Evolutionary conservation across 2,329 filamentous ascomycete genomes (phyloP).

Genomic region (Myriangium duriaei): DNA sequence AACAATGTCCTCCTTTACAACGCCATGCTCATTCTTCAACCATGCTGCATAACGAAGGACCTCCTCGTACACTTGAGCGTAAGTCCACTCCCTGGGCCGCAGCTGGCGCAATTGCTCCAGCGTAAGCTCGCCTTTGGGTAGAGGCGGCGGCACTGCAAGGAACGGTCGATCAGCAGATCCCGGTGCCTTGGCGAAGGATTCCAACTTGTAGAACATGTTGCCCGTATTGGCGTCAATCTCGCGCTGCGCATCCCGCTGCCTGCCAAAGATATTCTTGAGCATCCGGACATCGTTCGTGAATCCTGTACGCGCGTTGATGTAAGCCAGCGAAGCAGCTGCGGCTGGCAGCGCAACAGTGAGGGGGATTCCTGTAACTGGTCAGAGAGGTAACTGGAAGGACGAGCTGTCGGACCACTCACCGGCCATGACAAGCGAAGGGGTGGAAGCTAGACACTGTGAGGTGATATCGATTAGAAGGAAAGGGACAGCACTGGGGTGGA

Average conservation of each 20-base stretch:
- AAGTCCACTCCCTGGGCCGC: conserved; percentile 47
- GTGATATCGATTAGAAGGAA: too few relatives aligned
- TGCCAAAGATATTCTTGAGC: conserved; percentile 4
- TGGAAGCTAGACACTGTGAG: too few relatives aligned
- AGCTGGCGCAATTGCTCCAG: conserved; percentile 15
- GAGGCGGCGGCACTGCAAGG: conserved; percentile 20
- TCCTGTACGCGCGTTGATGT: conserved; percentile 50
- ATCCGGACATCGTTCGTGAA: conserved; percentile 8
- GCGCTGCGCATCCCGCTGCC: neutral
- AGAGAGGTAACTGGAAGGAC: neutral
- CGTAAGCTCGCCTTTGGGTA: conserved; percentile 11
- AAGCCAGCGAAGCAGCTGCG: conserved; percentile 55
- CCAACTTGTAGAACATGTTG: conserved; percentile 64
- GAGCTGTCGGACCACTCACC: neutral
- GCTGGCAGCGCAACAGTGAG: conserved; percentile 27
- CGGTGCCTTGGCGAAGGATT: conserved; percentile 50
- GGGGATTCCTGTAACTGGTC: conserved; percentile 7
- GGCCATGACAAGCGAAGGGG: too few relatives aligned
- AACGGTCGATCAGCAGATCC: conserved; percentile 24
- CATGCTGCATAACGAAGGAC: conserved; percentile 63
- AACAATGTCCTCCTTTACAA: conserved; percentile 63
- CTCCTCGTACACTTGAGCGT: conserved; percentile 59
- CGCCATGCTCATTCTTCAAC: conserved; percentile 50
- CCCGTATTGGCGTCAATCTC: conserved; percentile 40
- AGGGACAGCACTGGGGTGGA: too few relatives aligned